Conservation (phyloP, 2,329 filamentous ascomycete genomes). For the Graphilbum ipis-grandicollis region DNA sequence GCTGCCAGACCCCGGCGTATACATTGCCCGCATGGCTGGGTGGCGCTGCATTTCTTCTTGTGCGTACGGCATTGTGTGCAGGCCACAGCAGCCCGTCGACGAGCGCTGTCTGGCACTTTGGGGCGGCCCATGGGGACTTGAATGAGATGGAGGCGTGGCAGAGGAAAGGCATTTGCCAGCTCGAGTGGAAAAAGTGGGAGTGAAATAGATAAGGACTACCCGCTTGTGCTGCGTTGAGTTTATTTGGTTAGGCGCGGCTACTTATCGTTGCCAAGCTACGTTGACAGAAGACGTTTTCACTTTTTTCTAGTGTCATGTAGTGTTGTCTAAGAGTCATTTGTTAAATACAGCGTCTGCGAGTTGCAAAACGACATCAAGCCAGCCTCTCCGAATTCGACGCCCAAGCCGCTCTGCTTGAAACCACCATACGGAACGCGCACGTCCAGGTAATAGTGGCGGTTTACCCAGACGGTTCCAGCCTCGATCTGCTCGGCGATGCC, state of each 20-base stretch:
- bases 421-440: conserved; percentile 27
- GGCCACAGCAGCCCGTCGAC: conserved; percentile 4
- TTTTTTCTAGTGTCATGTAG: too few species aligned
- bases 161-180: too few species aligned
- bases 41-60: conserved; percentile 7
- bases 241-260: too few species aligned
- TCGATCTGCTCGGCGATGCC: conserved; percentile 27
- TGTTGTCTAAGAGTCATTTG: too few species aligned
- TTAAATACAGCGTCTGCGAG: neutral
- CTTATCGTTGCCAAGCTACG: too few species aligned
- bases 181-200: too few species aligned
- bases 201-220: too few species aligned
- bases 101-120: conserved; percentile 2
- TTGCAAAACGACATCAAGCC: neutral
- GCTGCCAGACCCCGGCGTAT: conserved; percentile 1
- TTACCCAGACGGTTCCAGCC: conserved; percentile 36
- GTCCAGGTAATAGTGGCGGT: conserved; percentile 21
- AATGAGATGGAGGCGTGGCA: too few species aligned
- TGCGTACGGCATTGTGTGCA: conserved; percentile 5
- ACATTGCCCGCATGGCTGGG: conserved; percentile 4
- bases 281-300: too few species aligned
- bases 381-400: neutral
- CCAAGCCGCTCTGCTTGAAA: conserved; percentile 27
- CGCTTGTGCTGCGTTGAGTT: too few species aligned
- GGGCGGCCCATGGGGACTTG: conserved; percentile 3